phyloP scores from a whole-genome alignment of 345 rosid genomes.

The Turritis glabra region DNA sequence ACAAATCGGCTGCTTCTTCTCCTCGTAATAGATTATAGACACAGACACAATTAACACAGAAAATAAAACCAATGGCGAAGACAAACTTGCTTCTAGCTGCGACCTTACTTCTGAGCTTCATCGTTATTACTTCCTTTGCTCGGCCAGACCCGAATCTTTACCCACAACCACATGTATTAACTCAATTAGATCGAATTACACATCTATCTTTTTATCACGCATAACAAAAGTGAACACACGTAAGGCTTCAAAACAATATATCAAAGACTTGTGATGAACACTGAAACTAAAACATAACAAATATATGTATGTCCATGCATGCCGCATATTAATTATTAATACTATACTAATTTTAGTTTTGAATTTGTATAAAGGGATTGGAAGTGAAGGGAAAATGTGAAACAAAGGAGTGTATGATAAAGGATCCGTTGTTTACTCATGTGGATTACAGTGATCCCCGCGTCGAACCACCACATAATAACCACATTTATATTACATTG shows the following conservation, averaged over 20 bases:
- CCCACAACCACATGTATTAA: background rate
- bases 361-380: background rate
- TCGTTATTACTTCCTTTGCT: background rate
- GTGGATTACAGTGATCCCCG: background rate
- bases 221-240: too few species aligned
- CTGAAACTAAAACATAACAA: background rate
- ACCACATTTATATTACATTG: background rate
- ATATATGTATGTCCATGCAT: background rate
- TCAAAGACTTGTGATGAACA: too few species aligned
- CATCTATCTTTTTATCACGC: background rate
- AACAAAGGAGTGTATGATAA: too few species aligned
- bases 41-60: background rate
- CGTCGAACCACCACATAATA: background rate
- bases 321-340: background rate
- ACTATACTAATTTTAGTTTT: background rate
- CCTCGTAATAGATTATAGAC: background rate
- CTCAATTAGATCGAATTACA: background rate
- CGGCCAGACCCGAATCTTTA: background rate
- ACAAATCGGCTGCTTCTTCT: background rate
- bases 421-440: background rate
- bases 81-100: constrained; percentile 1
- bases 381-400: too few species aligned
- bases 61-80: background rate
- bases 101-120: background rate
- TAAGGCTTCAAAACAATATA: too few species aligned